Conservation (phyloP, 1,139 yeast species). For the Zygoascus sp. region DNA sequence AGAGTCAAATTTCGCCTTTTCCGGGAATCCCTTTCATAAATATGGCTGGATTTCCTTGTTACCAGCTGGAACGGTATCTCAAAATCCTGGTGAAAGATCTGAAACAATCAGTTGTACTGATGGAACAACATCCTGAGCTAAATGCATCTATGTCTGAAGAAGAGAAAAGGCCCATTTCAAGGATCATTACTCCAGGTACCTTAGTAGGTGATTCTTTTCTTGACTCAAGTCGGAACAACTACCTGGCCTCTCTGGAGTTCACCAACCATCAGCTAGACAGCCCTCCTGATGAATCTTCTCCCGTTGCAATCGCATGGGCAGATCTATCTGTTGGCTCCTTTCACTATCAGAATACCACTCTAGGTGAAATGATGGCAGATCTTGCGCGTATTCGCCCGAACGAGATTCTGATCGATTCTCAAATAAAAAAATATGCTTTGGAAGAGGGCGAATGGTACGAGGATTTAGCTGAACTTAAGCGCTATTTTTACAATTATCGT, state of each 20-base stretch:
- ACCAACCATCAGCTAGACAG: conserved; percentile 20
- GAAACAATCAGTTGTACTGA: conserved; percentile 69
- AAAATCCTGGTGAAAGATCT: conserved; percentile 66
- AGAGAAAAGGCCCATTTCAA: conserved; percentile 55
- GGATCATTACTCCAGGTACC: conserved; percentile 91
- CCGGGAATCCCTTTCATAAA: conserved; percentile 52
- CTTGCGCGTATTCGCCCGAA: conserved; percentile 62
- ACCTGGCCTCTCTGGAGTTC: conserved; percentile 51
- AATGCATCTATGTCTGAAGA: conserved; percentile 12
- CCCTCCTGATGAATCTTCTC: conserved; percentile 39
- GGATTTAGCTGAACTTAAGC: conserved; percentile 56
- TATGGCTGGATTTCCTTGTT: conserved; percentile 88
- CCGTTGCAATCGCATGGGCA: conserved; percentile 79
- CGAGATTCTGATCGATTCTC: conserved; percentile 53
- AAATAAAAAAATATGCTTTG: conserved; percentile 30
- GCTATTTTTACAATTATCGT: conserved; percentile 52
- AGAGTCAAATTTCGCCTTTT: conserved; percentile 18
- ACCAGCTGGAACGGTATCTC: conserved; percentile 67
- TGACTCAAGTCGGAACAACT: conserved; percentile 68
- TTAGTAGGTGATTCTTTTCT: conserved; percentile 81
- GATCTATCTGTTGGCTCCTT: conserved; percentile 83
- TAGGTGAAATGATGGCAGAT: conserved; percentile 53
- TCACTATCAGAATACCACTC: conserved; percentile 57
- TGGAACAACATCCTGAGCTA: conserved; percentile 52
- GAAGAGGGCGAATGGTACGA: conserved; percentile 51